Conservation (phyloP, 2,329 filamentous ascomycete species). For the Ceratocystis papillata region DNA sequence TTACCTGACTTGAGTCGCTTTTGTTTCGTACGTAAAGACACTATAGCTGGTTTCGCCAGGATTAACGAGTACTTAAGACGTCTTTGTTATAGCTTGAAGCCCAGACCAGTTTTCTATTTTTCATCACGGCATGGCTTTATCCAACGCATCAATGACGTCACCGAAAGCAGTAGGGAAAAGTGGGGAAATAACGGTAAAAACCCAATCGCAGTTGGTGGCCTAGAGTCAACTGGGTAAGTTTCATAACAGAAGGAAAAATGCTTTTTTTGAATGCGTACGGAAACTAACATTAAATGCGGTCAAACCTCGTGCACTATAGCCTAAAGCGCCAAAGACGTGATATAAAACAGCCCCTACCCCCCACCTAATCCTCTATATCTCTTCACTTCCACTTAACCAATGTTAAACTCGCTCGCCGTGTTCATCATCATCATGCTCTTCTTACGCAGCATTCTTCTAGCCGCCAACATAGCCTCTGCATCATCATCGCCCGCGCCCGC, state of each 20-base stretch:
- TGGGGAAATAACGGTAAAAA: not conserved
- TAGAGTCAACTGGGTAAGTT: too few species aligned
- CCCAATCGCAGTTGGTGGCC: too few species aligned
- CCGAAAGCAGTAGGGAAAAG: not conserved
- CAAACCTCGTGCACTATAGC: too few species aligned
- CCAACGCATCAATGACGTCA: conserved; percentile 8
- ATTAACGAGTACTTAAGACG: not conserved
- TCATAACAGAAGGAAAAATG: not conserved
- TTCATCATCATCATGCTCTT: conserved; percentile 56
- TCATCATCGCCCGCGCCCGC: conserved; percentile 32
- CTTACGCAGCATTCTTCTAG: conserved; percentile 46
- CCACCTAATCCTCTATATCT: not conserved
- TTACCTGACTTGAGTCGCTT: too few species aligned
- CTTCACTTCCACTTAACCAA: conserved; percentile 37
- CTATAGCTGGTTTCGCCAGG: not conserved
- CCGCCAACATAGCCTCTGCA: conserved; percentile 34
- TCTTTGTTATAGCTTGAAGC: conserved; percentile 1
- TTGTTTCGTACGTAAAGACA: too few species aligned
- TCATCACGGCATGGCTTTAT: too few species aligned
- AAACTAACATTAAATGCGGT: too few species aligned
- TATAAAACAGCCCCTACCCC: not conserved
- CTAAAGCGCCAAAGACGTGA: not conserved
- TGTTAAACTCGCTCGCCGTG: conserved; percentile 56
- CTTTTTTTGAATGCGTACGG: too few species aligned
- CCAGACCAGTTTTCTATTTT: not conserved